Evolutionary conservation across 2,329 filamentous ascomycete species (phyloP).

Genomic region (Hymenoscyphus linearis): DNA sequence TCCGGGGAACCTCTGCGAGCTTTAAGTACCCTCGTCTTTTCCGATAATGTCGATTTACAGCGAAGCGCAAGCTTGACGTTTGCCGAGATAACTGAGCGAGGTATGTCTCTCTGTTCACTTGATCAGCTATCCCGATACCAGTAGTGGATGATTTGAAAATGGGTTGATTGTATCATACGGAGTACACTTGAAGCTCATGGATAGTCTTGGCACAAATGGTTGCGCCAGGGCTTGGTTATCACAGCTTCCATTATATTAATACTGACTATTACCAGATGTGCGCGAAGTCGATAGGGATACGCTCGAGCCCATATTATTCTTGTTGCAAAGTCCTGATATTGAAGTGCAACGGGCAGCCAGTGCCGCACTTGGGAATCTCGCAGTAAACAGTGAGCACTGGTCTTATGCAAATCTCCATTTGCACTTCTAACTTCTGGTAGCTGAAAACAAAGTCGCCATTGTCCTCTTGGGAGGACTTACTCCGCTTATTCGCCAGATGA

Average conservation of each 20-base stretch:
- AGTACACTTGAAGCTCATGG: background rate
- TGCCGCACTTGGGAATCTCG: slow-evolving; percentile 89
- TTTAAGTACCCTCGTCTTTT: slow-evolving; percentile 93
- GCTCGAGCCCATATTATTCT: slow-evolving; percentile 89
- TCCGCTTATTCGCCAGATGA: slow-evolving; percentile 96
- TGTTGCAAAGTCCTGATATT: slow-evolving; percentile 91
- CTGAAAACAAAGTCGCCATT: slow-evolving; percentile 96
- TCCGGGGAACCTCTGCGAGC: slow-evolving; percentile 90
- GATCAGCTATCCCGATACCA: background rate
- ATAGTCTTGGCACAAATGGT: background rate
- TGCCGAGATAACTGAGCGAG: slow-evolving; percentile 97
- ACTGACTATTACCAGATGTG: slow-evolving; percentile 62
- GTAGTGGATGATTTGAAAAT: background rate
- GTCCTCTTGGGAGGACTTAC: slow-evolving; percentile 85
- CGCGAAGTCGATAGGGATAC: slow-evolving; percentile 92
- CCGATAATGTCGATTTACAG: slow-evolving; percentile 96
- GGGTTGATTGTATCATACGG: background rate
- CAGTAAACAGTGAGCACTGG: slow-evolving; percentile 77
- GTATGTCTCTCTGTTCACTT: slow-evolving; percentile 45
- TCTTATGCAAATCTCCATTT: background rate
- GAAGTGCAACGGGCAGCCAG: slow-evolving; percentile 96
- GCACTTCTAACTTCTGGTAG: slow-evolving; percentile 50
- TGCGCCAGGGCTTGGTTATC: background rate
- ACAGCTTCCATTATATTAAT: background rate
- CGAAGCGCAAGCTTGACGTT: slow-evolving; percentile 96